Conservation (phyloP, 305 asterid genomes). For the Withania somnifera region DNA sequence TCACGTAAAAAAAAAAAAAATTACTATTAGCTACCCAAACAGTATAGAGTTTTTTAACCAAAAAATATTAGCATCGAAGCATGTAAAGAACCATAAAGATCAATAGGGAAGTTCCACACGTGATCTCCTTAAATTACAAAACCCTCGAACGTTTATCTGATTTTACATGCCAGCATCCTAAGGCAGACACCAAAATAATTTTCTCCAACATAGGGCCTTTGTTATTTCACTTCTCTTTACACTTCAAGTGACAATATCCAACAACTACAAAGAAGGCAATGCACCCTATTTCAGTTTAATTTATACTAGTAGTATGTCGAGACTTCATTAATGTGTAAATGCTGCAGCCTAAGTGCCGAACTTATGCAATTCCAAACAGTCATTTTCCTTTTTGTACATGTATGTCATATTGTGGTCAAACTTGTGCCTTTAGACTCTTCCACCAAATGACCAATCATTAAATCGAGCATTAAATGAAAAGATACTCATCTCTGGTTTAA, state of each 20-base stretch:
- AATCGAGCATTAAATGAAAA: neutral
- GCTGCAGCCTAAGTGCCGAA: neutral
- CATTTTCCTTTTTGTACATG: neutral
- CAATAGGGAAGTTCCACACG: neutral
- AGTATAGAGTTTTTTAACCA: neutral
- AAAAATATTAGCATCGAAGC: neutral
- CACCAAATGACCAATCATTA: neutral
- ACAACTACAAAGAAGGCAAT: neutral
- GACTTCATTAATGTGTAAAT: neutral
- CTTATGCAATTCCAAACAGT: neutral
- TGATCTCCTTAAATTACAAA: neutral
- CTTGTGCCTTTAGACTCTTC: neutral
- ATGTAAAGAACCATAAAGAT: neutral
- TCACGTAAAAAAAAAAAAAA: neutral
- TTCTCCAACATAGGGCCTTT: neutral
- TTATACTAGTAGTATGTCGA: neutral
- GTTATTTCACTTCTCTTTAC: neutral
- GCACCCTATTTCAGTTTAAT: neutral
- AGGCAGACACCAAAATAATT: neutral
- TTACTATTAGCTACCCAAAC: neutral
- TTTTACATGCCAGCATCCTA: neutral
- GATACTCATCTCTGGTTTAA: neutral
- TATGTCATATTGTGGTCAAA: neutral
- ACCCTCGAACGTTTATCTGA: neutral
- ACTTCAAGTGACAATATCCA: neutral